A percentile compares a stretch with the other conserved stretches of the same genome.
Evolutionary conservation across 306 rosid genomes (phyloP).

Genomic region (Clitoria ternatea): DNA sequence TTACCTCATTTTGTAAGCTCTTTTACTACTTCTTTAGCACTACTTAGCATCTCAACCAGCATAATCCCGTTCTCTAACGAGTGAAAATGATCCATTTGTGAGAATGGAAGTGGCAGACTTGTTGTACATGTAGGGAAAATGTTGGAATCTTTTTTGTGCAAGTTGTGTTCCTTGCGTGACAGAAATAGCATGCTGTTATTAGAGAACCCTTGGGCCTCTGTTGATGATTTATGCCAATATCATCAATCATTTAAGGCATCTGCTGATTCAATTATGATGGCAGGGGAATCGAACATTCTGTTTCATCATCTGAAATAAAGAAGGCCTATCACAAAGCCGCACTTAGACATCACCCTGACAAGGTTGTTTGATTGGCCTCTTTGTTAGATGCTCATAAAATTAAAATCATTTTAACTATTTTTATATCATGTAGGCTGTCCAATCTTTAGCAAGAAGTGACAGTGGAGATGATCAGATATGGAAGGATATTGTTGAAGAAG

Average conservation of each 20-base stretch:
- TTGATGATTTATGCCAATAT: background rate
- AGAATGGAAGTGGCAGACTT: background rate
- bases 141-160: background rate
- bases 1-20: background rate
- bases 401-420: background rate
- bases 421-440: background rate
- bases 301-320: constrained; percentile 5
- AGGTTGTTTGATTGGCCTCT: background rate
- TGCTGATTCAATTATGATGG: constrained; percentile 5
- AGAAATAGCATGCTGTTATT: background rate
- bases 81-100: background rate
- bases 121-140: background rate
- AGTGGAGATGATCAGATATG: background rate
- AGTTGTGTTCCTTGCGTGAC: background rate
- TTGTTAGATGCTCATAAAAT: background rate
- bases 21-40: background rate
- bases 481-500: constrained; percentile 12
- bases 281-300: background rate
- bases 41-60: background rate
- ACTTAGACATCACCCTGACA: constrained; percentile 1
- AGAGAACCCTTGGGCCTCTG: background rate
- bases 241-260: background rate
- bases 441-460: background rate
- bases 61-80: background rate
- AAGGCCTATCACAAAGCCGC: constrained; percentile 12